Evolutionary conservation across 441 rosid genomes (phyloP).

Genomic region (Arabidopsis hybrid): DNA sequence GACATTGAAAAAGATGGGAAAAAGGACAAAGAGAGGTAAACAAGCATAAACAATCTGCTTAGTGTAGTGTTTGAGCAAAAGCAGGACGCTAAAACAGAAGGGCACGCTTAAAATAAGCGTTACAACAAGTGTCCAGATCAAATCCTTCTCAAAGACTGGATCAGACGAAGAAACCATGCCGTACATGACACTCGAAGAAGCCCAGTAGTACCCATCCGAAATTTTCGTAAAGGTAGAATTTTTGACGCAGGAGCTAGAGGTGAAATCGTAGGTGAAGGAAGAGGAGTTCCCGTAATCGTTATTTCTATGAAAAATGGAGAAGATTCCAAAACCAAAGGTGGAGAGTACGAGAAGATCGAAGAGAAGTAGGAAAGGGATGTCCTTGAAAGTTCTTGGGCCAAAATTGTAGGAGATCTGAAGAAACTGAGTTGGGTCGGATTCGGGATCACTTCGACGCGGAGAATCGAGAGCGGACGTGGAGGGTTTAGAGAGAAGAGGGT

Average conservation of each 20-base stretch:
- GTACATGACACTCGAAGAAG: slow-evolving; percentile 1
- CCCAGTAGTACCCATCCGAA: slow-evolving; percentile 27
- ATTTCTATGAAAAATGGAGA: slow-evolving; percentile 67
- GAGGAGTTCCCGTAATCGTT: slow-evolving; percentile 54
- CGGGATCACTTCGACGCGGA: slow-evolving; percentile 46
- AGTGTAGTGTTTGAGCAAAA: slow-evolving; percentile 77
- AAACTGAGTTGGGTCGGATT: slow-evolving; percentile 72
- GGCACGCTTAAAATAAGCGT: slow-evolving; percentile 76
- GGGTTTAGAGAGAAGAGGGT: slow-evolving; percentile 72
- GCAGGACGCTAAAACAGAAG: slow-evolving; percentile 65
- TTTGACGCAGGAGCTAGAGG: slow-evolving; percentile 67
- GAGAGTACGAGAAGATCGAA: slow-evolving; percentile 57
- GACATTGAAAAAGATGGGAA: slow-evolving; percentile 72
- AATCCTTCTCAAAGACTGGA: slow-evolving; percentile 49
- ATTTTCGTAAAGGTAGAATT: slow-evolving; percentile 39
- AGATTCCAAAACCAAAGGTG: slow-evolving; percentile 72
- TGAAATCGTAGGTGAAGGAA: slow-evolving; percentile 59
- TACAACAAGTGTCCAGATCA: slow-evolving; percentile 72
- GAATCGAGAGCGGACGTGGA: slow-evolving; percentile 50
- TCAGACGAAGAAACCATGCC: slow-evolving; percentile 38
- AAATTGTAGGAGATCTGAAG: slow-evolving; percentile 85
- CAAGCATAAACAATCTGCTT: slow-evolving; percentile 79
- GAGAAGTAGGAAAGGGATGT: slow-evolving; percentile 70
- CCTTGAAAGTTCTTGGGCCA: slow-evolving; percentile 78
- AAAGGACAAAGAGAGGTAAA: slow-evolving; percentile 72